phyloP scores from a whole-genome alignment of 495 filamentous ascomycete species.

The Aspergillus mulundensis region DNA sequence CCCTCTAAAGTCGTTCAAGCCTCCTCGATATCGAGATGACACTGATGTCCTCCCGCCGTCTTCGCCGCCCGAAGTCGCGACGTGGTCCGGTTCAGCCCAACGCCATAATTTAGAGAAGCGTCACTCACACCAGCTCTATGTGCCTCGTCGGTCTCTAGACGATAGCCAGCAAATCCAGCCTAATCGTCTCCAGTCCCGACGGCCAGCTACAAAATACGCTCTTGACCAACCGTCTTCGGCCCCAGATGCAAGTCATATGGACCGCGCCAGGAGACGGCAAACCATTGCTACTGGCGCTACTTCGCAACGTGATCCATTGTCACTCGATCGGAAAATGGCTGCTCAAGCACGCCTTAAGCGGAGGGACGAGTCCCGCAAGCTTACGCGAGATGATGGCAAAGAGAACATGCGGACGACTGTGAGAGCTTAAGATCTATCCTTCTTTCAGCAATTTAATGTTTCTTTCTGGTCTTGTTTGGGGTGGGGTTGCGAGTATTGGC shows the following conservation, averaged over 20 bases:
- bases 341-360: conserved; percentile 60
- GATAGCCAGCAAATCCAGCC: conserved; percentile 18
- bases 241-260: conserved; percentile 21
- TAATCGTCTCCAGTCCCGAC: conserved; percentile 17
- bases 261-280: conserved; percentile 36
- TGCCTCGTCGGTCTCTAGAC: conserved; percentile 4
- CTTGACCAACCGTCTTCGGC: conserved; percentile 19
- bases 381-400: conserved; percentile 25
- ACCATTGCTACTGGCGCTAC: conserved; percentile 18
- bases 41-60: conserved; percentile 26
- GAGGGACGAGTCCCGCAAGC: conserved; percentile 38
- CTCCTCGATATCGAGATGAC: conserved; percentile 10
- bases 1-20: conserved; percentile 20
- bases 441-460: background rate
- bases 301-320: conserved; percentile 42
- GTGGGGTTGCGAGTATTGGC: background rate
- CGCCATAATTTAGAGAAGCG: conserved; percentile 24
- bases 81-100: conserved; percentile 19
- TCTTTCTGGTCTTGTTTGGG: background rate
- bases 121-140: conserved; percentile 11
- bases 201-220: conserved; percentile 21
- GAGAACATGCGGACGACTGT: conserved; percentile 23
- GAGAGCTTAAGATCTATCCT: conserved; percentile 1
- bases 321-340: conserved; percentile 57
- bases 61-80: conserved; percentile 29